Evolutionary conservation across 83 land plant genomes (phyloP).

Genomic region (Picea mariana): DNA sequence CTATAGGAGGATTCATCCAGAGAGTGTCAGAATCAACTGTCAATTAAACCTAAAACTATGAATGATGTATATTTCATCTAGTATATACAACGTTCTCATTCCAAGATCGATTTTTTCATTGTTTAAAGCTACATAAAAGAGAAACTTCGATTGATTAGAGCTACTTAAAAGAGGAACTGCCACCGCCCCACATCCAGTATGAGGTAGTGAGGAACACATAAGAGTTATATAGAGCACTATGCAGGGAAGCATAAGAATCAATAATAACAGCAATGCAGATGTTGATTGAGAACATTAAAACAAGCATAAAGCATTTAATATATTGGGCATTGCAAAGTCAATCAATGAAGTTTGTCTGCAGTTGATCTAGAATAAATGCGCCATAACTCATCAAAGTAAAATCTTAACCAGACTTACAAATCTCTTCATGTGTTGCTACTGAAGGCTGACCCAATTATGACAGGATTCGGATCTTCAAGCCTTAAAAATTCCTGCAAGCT

Average conservation of each 20-base stretch:
- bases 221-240: not conserved
- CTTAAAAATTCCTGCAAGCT: conserved; percentile 4
- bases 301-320: not conserved
- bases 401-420: conserved; percentile 14
- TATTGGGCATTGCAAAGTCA: not conserved
- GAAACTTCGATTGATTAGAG: not conserved
- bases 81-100: not conserved
- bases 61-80: not conserved
- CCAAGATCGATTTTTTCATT: too few relatives aligned
- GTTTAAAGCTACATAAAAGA: too few relatives aligned
- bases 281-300: conserved; percentile 8
- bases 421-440: conserved; percentile 10
- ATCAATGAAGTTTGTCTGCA: not conserved
- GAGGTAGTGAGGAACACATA: not conserved
- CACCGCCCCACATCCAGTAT: not conserved
- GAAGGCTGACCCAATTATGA: conserved; percentile 3
- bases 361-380: not conserved
- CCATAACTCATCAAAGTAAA: not conserved
- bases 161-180: not conserved
- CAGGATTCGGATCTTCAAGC: not conserved
- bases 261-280: not conserved
- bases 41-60: not conserved
- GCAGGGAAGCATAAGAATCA: too few relatives aligned
- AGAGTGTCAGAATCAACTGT: not conserved
- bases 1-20: not conserved